Base-by-base conservation (phyloP, 2,329 filamentous ascomycete genomes). In the Colletotrichum paranaense region DNA sequence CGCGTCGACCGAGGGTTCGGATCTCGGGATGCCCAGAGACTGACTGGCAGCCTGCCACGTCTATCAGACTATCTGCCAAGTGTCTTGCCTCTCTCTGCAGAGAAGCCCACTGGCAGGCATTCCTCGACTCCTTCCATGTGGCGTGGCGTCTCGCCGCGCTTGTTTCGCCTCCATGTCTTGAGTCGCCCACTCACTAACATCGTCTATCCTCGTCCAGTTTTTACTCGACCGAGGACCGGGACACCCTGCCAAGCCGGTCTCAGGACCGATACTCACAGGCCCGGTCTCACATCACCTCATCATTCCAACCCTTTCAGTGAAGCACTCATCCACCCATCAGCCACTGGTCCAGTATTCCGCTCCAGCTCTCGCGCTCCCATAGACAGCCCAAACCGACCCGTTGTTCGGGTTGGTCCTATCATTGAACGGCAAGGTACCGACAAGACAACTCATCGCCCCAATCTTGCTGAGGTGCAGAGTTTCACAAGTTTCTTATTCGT, bases 381-480 rank as follows among this genome's bases (percentile, higher is more conserved):
- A 49, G 58, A 58, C 26, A 30, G 30, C 32, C 19, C 32, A 62
- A 52, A 38, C 59, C 66, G 42, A 46, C 53, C 60, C 70, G 19
- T 70, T 60, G 68, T 46, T 46, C 55, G 59, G 62, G 53, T 35
- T 62, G 55, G 60, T 62, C 70, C 59, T 60, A 73, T 73, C 59
- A 56, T 49, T 49, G 19, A 46, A 56, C 55, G 55, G 63, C 56
- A 60, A 67, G 56, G 68, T 46, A 73, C 67, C 53, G 42, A 30
- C 62, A 52, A 35, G 24, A 58, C 16, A 62, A 58, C 38, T 62
- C 62, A 38, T 57, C 64, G 67, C 55, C 67, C 35, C 67, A 65
- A 65, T 73, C 60, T 24, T 65, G 55, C 70, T 62, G 67, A 70
- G 67, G 53, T 73, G 67, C 70, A 73, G 55, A 73, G 70, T 73